Evolutionary conservation across 768 basidiomycete genomes (phyloP), one percentile per base, ranked within the genome.

Genomic region (Kockovaella imperatae): DNA sequence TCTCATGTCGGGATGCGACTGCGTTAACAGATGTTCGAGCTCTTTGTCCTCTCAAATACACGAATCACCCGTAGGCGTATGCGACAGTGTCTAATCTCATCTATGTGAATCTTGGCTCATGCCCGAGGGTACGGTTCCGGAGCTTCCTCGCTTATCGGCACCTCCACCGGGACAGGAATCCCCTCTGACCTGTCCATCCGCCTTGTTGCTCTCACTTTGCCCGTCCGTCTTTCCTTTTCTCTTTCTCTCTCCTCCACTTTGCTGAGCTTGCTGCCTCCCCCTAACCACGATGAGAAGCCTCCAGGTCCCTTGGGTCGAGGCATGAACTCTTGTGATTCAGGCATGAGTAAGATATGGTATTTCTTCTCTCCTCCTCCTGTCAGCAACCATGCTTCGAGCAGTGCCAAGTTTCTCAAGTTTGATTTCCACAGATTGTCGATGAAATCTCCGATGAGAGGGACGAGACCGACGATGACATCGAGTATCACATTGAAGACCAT

Each of bases 401-500:
- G 28, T 28, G 49, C 49, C 20, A 63, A 49, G 51, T 70, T 72
- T 1, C 65, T 56, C 3, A 72, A 52, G 36, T 72, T 72, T 15
- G 68, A 62, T 46, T 72, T 72, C 60, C 67, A 72, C 4, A 67
- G 59, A 48, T 68, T 69, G 52, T 72, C 70, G 29, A 72, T 48
- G 53, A 66, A 59, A 41, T 72, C 70, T 5, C 70, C 70, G 21
- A 71, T 45, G 26, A 71, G 38, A 1, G 69, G 69, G 2, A 71
- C 55, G n/a, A 71, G 40, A 15, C 68, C 70, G 0, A 67, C 64
- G 17, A 71, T 40, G 15, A 62, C 55, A 45, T 69, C 67, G 20
- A 60, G 31, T n/a, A 68, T 7, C 21, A 71, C 60, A 36, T 66
- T 63, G 40, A 67, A 52, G 23, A 68, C 66, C 67, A 71, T 69